phyloP scores from a whole-genome alignment of 768 basidiomycete genomes.

The Agrocybe pediades region DNA sequence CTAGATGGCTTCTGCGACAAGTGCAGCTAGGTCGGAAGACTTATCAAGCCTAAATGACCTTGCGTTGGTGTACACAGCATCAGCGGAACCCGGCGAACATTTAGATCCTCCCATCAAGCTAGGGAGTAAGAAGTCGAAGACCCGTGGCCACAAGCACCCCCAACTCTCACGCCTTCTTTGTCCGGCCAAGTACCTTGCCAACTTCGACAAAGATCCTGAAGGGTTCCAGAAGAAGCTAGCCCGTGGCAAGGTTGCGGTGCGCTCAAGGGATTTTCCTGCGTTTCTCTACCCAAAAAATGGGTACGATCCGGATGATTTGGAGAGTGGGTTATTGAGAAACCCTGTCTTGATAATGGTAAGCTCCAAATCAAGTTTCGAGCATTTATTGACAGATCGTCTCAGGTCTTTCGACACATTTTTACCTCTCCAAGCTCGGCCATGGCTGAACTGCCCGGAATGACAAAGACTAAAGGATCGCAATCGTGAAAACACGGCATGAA shows the following conservation, averaged over 20 bases:
- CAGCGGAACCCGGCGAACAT: neutral
- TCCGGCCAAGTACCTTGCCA: neutral
- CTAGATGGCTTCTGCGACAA: neutral
- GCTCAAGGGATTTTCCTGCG: neutral
- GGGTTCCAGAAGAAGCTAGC: neutral
- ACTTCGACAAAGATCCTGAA: neutral
- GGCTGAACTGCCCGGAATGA: neutral
- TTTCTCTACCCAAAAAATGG: neutral
- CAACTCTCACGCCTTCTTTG: neutral
- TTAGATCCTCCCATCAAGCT: neutral
- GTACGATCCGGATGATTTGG: neutral
- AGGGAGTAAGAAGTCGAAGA: neutral
- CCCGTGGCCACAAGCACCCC: neutral
- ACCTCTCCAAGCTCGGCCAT: neutral
- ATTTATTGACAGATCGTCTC: neutral
- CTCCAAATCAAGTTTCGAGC: neutral
- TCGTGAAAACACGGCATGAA: neutral
- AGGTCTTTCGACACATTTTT: neutral
- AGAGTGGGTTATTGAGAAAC: neutral
- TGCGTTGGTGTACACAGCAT: neutral
- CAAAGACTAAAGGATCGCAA: neutral
- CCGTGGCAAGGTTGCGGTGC: neutral
- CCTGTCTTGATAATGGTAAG: conserved; percentile 1
- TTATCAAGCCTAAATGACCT: neutral
- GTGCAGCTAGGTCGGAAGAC: neutral